These are phyloP conservation scores for Backusella sp. DNA, from an alignment of 192 early-diverging fungal genomes.

Conservation along the genomic window DNA sequence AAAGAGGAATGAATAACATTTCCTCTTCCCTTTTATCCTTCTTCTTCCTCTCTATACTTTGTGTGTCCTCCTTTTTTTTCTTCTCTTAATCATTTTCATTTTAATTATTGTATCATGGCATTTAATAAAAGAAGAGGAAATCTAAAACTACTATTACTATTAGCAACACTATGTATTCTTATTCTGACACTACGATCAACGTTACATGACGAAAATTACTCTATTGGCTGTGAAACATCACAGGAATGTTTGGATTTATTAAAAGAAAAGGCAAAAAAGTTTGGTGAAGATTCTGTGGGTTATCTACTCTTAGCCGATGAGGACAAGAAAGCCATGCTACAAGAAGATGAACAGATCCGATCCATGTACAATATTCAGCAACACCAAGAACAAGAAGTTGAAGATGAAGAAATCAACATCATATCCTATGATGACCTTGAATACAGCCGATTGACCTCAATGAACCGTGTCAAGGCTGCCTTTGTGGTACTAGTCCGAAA, in stretches of 20 bases:
- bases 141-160: background rate
- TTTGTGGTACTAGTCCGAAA: conserved; percentile 77
- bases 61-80: background rate
- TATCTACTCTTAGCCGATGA: background rate
- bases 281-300: background rate
- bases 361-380: background rate
- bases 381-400: background rate
- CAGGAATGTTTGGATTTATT: conserved; percentile 5
- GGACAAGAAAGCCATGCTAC: background rate
- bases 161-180: background rate
- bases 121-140: conserved; percentile 3
- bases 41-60: background rate
- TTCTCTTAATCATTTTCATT: background rate
- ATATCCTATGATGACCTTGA: background rate
- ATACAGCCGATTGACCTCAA: background rate
- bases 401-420: background rate
- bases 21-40: background rate
- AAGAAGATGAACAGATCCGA: background rate
- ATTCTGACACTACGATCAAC: background rate
- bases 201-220: background rate
- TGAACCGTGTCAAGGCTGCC: conserved; percentile 54
- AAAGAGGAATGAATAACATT: background rate
- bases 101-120: background rate
- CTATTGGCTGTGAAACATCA: conserved; percentile 1
- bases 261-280: conserved; percentile 7